Base-by-base conservation (phyloP, 2,329 filamentous ascomycete genomes). In the Bipolaris bicolor region DNA sequence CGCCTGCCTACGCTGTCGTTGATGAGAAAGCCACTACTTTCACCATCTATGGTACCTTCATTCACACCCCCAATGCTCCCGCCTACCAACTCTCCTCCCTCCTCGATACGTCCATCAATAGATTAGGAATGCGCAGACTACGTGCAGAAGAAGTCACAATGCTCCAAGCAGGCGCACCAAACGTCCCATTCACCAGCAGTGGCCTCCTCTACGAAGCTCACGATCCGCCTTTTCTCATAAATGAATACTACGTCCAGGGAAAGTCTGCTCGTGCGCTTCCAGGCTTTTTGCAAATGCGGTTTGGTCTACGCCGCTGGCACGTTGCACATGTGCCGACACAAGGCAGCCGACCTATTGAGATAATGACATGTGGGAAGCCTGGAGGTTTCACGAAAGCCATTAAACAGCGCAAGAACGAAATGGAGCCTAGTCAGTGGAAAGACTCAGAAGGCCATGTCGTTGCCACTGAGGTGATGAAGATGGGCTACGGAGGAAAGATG, bases 81-180 rank as follows among this genome's bases (percentile, higher is more conserved):
- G 65, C 62, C 52, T 71, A 70, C 51, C 69, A 71, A 7, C 56
- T 71, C n/a, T 68, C 66, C 20, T 65, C 63, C 1, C 57, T 70
- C 7, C 68, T 71, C 51, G 62, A 63, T 48, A 55, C 63, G 26
- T 61, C 58, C 55, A 57, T 63, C 6, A 50, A 62, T 11, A 60
- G 49, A 29, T 54, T 72, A 10, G 64, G 63, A 39, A 61, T 71
- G 36, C 66, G 69, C 1, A 57, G 65, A 0, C 50, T 72, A 0
- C 53, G 59, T 0, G 58, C 63, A 16, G 61, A 65, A 47, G 69
- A 72, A 60, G 50, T 67, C 9, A 54, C 63, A 2, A 31, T 54
- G 1, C 53, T 66, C 0, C 63, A 67, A 45, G 44, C 54, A 10
- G 58, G 59, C 45, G 34, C 55, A 5, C 47, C 55, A n/a, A 64